Evolutionary conservation across 2,329 filamentous ascomycete species (phyloP), one percentile per base, ranked within the genome.

Genomic region (Verticillium nonalfalfae): DNA sequence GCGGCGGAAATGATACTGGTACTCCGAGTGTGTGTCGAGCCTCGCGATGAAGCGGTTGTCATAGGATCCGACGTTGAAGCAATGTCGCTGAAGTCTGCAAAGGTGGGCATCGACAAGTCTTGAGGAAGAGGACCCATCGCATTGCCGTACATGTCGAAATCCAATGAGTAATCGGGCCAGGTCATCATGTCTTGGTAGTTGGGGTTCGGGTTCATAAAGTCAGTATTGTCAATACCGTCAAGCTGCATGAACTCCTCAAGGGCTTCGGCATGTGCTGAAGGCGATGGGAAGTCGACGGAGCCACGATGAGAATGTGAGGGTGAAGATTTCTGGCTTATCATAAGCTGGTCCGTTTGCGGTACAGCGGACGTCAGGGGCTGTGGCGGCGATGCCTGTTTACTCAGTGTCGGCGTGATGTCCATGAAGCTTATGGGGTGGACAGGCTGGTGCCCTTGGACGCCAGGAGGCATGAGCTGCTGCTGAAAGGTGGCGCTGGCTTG

Each of bases 1-100:
- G 64, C 67, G 0, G 69, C 68, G 1, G 79, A 82, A 66, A 78
- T 73, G 55, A 80, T 79, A 70, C 79, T 82, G 4, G 78, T 81
- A 26, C 73, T 76, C 40, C 79, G 73, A 1, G 80, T 82, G 63
- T 80, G 78, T 2, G 77, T 72, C 1, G 79, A 81, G 0, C 72
- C 75, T 11, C 74, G 68, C 1, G 78, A 78, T 0, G 79, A 79
- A 1, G 75, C 71, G 2, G 71, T 66, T 1, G 72, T 73, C 68
- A 78, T 73, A 7, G 74, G 72, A 62, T 81, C 79, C 7, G 79
- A 79, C 26, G 68, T 72, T 5, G 76, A 75, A 3, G 75, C 76
- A 13, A 77, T 69, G 60, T 79, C 76, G 64, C 74, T 78, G 33
- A 76, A 65, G 7, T 78, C 78, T 0, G 72, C 66, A 60, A 80